Evolutionary conservation across 257 asterid species (phyloP).

Genomic region (Asclepias syriaca): DNA sequence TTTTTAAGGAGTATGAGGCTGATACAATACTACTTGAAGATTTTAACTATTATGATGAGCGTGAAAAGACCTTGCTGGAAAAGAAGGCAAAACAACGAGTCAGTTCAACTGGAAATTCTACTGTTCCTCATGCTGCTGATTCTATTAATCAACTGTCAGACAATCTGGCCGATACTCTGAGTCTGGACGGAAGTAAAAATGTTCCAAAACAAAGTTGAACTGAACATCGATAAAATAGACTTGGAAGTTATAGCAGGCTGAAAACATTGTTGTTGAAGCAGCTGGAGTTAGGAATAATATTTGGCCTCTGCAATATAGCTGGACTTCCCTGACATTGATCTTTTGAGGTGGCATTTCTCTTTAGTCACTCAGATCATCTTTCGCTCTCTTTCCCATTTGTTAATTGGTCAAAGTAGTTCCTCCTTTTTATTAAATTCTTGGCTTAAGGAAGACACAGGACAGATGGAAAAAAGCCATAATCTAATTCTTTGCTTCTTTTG

Average conservation of each 20-base stretch:
- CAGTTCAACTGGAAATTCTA: conserved; percentile 37
- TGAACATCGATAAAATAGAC: conserved; percentile 27
- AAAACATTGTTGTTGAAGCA: conserved; percentile 17
- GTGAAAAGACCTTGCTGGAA: conserved; percentile 68
- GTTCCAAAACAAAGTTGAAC: conserved; percentile 48
- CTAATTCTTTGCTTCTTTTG: conserved; percentile 11
- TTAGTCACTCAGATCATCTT: conserved; percentile 31
- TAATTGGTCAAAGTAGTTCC: conserved; percentile 37
- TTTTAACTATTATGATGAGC: conserved; percentile 80
- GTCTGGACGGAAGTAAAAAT: conserved; percentile 53
- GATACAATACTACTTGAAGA: conserved; percentile 91
- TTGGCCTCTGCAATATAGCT: conserved; percentile 20
- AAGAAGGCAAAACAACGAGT: conserved; percentile 78
- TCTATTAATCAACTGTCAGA: conserved; percentile 71
- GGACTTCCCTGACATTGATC: conserved; percentile 37
- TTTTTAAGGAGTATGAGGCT: conserved; percentile 76
- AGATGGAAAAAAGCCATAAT: neutral
- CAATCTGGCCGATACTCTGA: conserved; percentile 58
- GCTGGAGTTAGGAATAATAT: conserved; percentile 24
- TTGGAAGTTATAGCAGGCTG: conserved; percentile 23
- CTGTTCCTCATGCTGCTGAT: conserved; percentile 42
- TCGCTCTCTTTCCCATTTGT: conserved; percentile 21
- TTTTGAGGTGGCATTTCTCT: conserved; percentile 43
- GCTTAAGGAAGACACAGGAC: conserved; percentile 16
- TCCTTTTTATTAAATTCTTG: conserved; percentile 28